Evolutionary conservation across 768 basidiomycete species (phyloP), one percentile per base, ranked within the genome.

Genomic region (Guyanaporus albipodus): DNA sequence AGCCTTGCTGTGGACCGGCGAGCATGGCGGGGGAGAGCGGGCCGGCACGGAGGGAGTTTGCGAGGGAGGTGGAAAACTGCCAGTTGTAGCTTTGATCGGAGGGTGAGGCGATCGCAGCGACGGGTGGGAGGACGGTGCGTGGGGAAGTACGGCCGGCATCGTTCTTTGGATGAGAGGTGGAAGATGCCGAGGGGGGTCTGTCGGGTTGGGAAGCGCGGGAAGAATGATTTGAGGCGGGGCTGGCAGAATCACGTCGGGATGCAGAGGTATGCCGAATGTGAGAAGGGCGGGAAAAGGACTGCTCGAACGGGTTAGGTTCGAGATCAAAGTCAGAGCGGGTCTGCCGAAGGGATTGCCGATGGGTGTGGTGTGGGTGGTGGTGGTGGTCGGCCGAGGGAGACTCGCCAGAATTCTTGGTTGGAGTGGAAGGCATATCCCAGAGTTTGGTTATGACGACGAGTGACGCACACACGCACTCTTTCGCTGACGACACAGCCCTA

Each of bases 11-110:
- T 4, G 92, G 94, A 8, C 88, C 95, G 22, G 90, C 82, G 49
- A 96, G 84, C 91, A 97, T 95, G 44, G 95, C 93, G 24, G 95
- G 95, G 6, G 90, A 92, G 44, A 98, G 83, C 1, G 95, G 95
- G 4, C 94, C 95, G 0, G 93, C 79, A 37, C 95, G 83, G 27
- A 98, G 80, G 3, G 91, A 93, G 66, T 87, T 87, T 34, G 74
- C 68, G 39, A 85, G 70, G 34, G 82, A 74, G 12, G 77, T 67
- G 33, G 78, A 74, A 62, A 82, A 82, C 28, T 73, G 77, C 88
- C 91, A 82, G 46, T 64, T 66, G 48, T 77, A 78, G 19, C 67
- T 64, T 4, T 68, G 64, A 44, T 75, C 78, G 18, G 72, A 70
- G 8, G 76, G 75, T 7, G 80, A 80, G 1, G 85, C 80, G 48